phyloP scores from a whole-genome alignment of 164 flowering plant species.

The Litsea cubeba region DNA sequence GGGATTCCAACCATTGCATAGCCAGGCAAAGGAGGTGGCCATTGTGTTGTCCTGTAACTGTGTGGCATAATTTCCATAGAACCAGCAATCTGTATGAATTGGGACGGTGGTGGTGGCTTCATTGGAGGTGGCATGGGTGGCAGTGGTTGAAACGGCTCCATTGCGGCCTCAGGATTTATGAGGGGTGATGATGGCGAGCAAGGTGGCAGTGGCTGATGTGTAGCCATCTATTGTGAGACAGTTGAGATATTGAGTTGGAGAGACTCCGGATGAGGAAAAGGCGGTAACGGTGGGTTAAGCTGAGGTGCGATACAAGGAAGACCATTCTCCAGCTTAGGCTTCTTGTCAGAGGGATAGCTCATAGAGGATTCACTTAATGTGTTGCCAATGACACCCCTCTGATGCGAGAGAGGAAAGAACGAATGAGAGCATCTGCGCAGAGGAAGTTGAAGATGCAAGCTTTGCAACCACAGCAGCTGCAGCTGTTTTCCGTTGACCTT shows the following conservation, averaged over 20 bases:
- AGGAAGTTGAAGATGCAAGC: slow-evolving; percentile 83
- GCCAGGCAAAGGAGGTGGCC: slow-evolving; percentile 36
- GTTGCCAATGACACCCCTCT: slow-evolving; percentile 63
- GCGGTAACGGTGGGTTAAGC: slow-evolving; percentile 35
- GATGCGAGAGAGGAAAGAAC: slow-evolving; percentile 87
- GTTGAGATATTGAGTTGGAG: slow-evolving; percentile 26
- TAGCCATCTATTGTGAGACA: slow-evolving; percentile 22
- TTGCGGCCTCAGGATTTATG: slow-evolving; percentile 14
- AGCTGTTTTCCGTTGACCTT: slow-evolving; percentile 69
- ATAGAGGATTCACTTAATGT: slow-evolving; percentile 36
- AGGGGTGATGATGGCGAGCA: slow-evolving; percentile 52
- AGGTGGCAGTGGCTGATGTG: slow-evolving; percentile 28
- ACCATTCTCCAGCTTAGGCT: slow-evolving; percentile 56
- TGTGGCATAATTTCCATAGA: slow-evolving; percentile 35
- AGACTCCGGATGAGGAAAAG: slow-evolving; percentile 38
- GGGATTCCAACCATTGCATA: slow-evolving; percentile 40
- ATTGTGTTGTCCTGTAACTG: slow-evolving; percentile 38
- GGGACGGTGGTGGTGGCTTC: slow-evolving; percentile 45
- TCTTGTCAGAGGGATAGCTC: slow-evolving; percentile 58
- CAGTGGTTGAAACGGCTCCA: slow-evolving; percentile 15
- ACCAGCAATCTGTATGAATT: slow-evolving; percentile 49
- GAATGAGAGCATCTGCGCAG: slow-evolving; percentile 87
- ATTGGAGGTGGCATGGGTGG: slow-evolving; percentile 47
- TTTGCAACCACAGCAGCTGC: slow-evolving; percentile 94
- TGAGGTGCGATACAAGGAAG: slow-evolving; percentile 36